Percentiles rank a stretch among this genome's conserved stretches.
These are phyloP conservation scores for Tylopilus sp. DNA, from an alignment of 768 basidiomycete species.

Conservation along the genomic window DNA sequence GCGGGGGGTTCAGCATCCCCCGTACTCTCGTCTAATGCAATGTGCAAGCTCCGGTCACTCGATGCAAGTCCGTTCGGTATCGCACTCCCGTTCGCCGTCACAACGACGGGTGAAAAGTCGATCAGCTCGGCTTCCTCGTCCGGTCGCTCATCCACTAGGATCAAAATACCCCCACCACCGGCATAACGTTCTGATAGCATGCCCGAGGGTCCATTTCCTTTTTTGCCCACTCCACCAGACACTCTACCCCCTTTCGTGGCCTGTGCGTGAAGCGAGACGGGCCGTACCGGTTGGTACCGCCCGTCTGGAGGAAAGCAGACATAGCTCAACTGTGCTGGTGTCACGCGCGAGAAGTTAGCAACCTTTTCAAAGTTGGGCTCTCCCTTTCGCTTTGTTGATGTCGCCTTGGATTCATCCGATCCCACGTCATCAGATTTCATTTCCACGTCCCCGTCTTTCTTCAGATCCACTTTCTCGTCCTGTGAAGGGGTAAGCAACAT, in stretches of 20 bases:
- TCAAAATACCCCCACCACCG: conserved; percentile 84
- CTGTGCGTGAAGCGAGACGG: conserved; percentile 51
- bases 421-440: conserved; percentile 73
- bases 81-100: conserved; percentile 27
- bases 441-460: conserved; percentile 65
- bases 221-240: conserved; percentile 25
- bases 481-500: conserved; percentile 27
- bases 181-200: conserved; percentile 57
- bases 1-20: conserved; percentile 75
- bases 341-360: conserved; percentile 89
- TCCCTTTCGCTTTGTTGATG: conserved; percentile 51
- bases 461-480: conserved; percentile 53
- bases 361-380: conserved; percentile 78
- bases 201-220: conserved; percentile 30
- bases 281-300: conserved; percentile 87
- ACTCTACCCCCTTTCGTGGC: conserved; percentile 35
- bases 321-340: conserved; percentile 81
- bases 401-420: conserved; percentile 53
- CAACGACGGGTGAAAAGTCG: conserved; percentile 46
- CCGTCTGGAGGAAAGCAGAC: conserved; percentile 76
- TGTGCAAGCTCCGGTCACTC: conserved; percentile 42
- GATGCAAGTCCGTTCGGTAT: conserved; percentile 24
- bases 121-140: conserved; percentile 75
- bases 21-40: conserved; percentile 65
- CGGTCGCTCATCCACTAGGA: conserved; percentile 72